Base-by-base conservation (phyloP, 495 filamentous ascomycete genomes). In the Hypoxylon subgilvum region DNA sequence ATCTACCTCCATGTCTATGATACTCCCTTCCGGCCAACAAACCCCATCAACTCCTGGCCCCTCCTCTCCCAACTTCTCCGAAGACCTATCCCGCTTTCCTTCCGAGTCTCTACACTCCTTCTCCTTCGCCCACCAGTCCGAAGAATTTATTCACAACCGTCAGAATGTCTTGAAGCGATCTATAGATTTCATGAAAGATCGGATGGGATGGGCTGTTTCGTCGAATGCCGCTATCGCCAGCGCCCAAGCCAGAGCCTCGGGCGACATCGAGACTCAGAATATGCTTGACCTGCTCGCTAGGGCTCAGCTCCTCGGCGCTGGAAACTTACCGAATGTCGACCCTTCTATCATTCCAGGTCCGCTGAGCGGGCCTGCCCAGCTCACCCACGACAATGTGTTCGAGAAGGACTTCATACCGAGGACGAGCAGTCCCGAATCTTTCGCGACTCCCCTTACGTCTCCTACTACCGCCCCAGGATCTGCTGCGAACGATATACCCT, bases 51-150 rank as follows among this genome's bases (percentile, higher is more conserved):
- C 80, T 7, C 79, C 78, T 17, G 84, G 83, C 22, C 83, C 87
- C 12, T 68, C 81, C 50, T 92, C 87, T 36, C 88, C 90, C 30
- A 83, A 83, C 38, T 88, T 92, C 56, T 77, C 87, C 64, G 94
- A 97, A 80, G 94, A 97, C 65, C 83, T 99, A 23, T 84, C 85
- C 38, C 84, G 92, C 36, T 99, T 97, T 68, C 93, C 95, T 1
- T 89, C 89, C 63, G 94, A 99, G 72, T 99, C 94, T 0, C 74
- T 99, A 52, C 94, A 99, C 69, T 97, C 95, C 0, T 99, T 99
- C 75, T 97, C 95, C 23, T 99, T 99, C 71, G 91, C 95, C 2
- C 90, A 96, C 52, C 93, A 96, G 72, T 92, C 92, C 4, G 93
- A 96, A 67, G 92, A 97, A 63, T 78, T 88, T 36, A 82, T 97